These are phyloP conservation scores for Pterula multifida DNA, from an alignment of 1,284 basidiomycete genomes.

Conservation along the genomic window DNA sequence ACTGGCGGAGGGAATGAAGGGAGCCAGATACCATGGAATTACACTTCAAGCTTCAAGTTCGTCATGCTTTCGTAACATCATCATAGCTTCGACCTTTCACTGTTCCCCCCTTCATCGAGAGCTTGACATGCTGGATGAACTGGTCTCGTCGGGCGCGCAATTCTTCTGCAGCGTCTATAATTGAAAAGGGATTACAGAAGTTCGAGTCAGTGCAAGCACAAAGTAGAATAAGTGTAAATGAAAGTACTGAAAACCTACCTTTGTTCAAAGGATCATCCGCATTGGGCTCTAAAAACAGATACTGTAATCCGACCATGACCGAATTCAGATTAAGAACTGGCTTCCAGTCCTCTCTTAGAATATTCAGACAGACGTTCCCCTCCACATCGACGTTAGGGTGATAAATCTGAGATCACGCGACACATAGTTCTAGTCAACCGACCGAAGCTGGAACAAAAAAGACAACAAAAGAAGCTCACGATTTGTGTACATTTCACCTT, in stretches of 20 bases:
- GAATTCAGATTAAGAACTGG: conserved; percentile 95
- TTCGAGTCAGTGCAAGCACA: too few relatives aligned
- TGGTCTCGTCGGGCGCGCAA: conserved; percentile 73
- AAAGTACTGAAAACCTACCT: conserved; percentile 39
- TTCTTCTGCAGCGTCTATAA: conserved; percentile 87
- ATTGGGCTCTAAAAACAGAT: conserved; percentile 97
- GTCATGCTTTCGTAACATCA: conserved; percentile 37
- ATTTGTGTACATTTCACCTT: conserved; percentile 97
- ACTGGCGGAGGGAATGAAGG: background rate
- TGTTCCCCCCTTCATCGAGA: conserved; percentile 68
- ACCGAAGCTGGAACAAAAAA: background rate
- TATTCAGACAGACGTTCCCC: conserved; percentile 95
- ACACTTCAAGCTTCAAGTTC: conserved; percentile 19
- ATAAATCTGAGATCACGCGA: conserved; percentile 63
- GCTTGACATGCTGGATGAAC: conserved; percentile 75
- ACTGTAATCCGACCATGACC: conserved; percentile 96
- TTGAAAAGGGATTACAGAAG: too few relatives aligned
- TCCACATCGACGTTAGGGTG: conserved; percentile 98
- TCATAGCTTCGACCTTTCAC: conserved; percentile 74
- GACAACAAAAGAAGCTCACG: conserved; percentile 48
- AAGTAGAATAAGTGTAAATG: conserved; percentile 4
- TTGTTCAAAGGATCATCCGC: conserved; percentile 98
- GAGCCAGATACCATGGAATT: background rate
- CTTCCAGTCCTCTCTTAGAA: conserved; percentile 99
- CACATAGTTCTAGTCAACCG: conserved; percentile 7